A percentile compares a stretch with the other conserved stretches of the same genome.
Conservation (phyloP, 352 stramenopile genomes). For the Globisporangium alternatum region DNA sequence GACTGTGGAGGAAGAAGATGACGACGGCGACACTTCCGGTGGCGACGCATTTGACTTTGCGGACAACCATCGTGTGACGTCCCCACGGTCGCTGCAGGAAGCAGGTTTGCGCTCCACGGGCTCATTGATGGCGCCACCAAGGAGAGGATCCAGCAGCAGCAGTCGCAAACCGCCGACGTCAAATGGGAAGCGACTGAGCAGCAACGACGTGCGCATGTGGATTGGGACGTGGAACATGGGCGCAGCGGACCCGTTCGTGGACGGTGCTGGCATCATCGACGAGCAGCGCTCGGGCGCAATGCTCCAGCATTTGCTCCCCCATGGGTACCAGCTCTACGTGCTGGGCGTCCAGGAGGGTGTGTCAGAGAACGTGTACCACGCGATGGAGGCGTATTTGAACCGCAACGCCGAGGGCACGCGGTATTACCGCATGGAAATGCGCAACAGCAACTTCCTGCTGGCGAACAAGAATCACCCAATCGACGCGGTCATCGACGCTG, state of each 20-base stretch:
- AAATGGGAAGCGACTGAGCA: constrained; percentile 30
- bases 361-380: constrained; percentile 83
- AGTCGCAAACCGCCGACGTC: constrained; percentile 5
- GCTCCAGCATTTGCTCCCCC: constrained; percentile 73
- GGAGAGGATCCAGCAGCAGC: constrained; percentile 2
- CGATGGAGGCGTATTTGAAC: constrained; percentile 73
- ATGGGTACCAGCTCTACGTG: constrained; percentile 86
- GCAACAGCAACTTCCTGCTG: constrained; percentile 67
- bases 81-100: constrained; percentile 65
- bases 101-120: constrained; percentile 41
- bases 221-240: constrained; percentile 88
- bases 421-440: constrained; percentile 76
- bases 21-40: constrained; percentile 12
- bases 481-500: constrained; percentile 74
- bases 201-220: constrained; percentile 70
- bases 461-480: constrained; percentile 62
- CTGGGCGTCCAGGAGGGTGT: constrained; percentile 84
- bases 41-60: constrained; percentile 6
- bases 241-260: constrained; percentile 72
- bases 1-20: constrained; percentile 34
- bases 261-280: constrained; percentile 70
- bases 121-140: constrained; percentile 30
- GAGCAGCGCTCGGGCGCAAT: constrained; percentile 64
- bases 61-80: constrained; percentile 34
- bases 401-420: constrained; percentile 50